Base-by-base conservation (phyloP, 495 filamentous ascomycete species). In the Penicillium diatomitis region DNA sequence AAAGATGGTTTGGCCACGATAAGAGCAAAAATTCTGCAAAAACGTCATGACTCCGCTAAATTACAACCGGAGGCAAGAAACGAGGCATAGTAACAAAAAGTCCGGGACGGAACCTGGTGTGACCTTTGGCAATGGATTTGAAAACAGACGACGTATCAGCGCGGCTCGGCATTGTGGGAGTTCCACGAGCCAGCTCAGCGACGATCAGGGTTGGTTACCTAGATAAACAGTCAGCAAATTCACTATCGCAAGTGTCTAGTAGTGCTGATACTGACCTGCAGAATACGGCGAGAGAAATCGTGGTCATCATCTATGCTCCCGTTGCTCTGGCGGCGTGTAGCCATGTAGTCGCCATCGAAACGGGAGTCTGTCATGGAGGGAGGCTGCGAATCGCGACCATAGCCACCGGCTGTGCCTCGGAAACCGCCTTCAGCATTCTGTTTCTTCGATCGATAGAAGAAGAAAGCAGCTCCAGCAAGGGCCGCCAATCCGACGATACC, bases 261-360 rank as follows among this genome's bases (percentile, higher is more conserved):
- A 11, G 5, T 11, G 35, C 27, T 28, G 47, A 1, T 46, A 68
- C 77, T 48, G 72, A 92, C 92, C 82, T 92, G 88, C 62, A 98
- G 76, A 65, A 98, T 95, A 60, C 86, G 85, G 66, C 92, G 80
- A 49, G 92, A 96, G 70, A 96, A 98, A 67, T 97, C 92, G 65
- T 94, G 82, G 69, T 96, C 92, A 64, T 98, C 94, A 56, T 90
- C 91, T 62, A 98, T 97, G 70, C 91, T 96, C 56, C 91, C 92
- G 67, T 91, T 87, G 68, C 92, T 97, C 72, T 91, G 82, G 65
- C 92, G 81, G 60, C 89, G 76, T 55, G 92, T 82, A 48, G 82
- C 81, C 83, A 96, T 87, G 48, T 75, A 78, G 43, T 85, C 81
- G 27, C 91, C 88, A 54, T 98, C 92, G 50, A 96, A 84, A 27